These are phyloP conservation scores for Mycena galericulata DNA, from an alignment of 768 basidiomycete species.

Conservation along the genomic window DNA sequence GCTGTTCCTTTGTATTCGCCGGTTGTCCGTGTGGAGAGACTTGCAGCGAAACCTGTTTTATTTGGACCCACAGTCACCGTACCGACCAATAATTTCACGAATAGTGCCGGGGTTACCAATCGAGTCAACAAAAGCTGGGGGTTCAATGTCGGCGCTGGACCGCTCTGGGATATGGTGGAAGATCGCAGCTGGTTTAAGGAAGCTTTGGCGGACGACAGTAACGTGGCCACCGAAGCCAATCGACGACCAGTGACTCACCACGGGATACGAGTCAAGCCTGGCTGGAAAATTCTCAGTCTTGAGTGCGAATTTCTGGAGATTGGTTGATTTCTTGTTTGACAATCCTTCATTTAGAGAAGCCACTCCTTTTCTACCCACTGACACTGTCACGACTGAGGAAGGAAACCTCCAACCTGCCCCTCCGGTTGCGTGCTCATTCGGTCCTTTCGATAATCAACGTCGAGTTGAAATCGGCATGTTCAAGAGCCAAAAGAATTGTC, in stretches of 20 bases:
- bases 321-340: slow-evolving; percentile 8
- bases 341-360: slow-evolving; percentile 58
- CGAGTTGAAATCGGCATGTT: slow-evolving; percentile 65
- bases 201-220: slow-evolving; percentile 47
- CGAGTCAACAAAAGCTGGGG: slow-evolving; percentile 80
- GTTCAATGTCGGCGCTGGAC: slow-evolving; percentile 79
- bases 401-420: slow-evolving; percentile 64
- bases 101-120: slow-evolving; percentile 58
- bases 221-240: slow-evolving; percentile 57
- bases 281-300: slow-evolving; percentile 57
- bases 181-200: slow-evolving; percentile 87
- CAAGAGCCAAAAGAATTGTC: slow-evolving; percentile 69
- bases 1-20: slow-evolving; percentile 70
- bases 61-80: slow-evolving; percentile 58
- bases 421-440: slow-evolving; percentile 71
- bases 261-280: slow-evolving; percentile 55
- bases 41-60: slow-evolving; percentile 60
- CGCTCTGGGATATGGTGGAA: slow-evolving; percentile 83
- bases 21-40: slow-evolving; percentile 69
- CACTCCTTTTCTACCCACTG: slow-evolving; percentile 69
- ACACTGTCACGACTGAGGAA: slow-evolving; percentile 61
- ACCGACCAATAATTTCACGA: slow-evolving; percentile 69
- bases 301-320: slow-evolving; percentile 51
- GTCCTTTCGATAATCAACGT: slow-evolving; percentile 68
- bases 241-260: slow-evolving; percentile 72